Evolutionary conservation across 164 flowering plant species (phyloP).

Genomic region (Vitis cinerea): DNA sequence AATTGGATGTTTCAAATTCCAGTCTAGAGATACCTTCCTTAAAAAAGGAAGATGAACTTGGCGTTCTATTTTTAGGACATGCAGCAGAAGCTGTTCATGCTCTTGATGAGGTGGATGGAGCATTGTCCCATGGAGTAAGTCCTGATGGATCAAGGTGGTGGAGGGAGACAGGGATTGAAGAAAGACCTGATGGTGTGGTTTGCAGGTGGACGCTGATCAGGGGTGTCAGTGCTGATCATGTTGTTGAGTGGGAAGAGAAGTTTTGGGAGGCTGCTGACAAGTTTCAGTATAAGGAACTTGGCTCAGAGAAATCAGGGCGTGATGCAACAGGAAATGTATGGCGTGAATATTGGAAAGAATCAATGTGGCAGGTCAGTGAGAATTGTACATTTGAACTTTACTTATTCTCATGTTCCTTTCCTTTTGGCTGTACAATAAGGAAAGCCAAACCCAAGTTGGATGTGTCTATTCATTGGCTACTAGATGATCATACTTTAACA

Average conservation of each 20-base stretch:
- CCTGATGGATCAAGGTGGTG: conserved; percentile 91
- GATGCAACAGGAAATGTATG: conserved; percentile 89
- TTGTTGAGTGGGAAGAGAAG: conserved; percentile 90
- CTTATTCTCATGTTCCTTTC: neutral
- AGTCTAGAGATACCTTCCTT: conserved; percentile 27
- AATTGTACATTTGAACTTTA: neutral
- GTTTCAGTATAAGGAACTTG: conserved; percentile 85
- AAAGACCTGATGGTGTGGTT: conserved; percentile 80
- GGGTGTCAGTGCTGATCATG: conserved; percentile 77
- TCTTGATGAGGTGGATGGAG: conserved; percentile 39
- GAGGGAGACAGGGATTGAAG: conserved; percentile 85
- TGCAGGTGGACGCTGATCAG: conserved; percentile 92
- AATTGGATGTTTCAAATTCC: conserved; percentile 25
- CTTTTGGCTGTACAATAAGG: neutral
- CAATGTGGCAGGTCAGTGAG: conserved; percentile 77
- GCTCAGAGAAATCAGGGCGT: conserved; percentile 96
- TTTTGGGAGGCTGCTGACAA: conserved; percentile 94
- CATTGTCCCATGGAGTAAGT: conserved; percentile 42
- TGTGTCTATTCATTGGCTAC: too few relatives aligned
- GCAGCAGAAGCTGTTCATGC: conserved; percentile 77
- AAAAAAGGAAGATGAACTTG: conserved; percentile 44
- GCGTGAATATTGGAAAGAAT: conserved; percentile 94
- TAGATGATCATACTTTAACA: too few relatives aligned
- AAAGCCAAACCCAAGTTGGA: too few relatives aligned
- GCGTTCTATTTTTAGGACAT: conserved; percentile 48